phyloP scores from a whole-genome alignment of 2,329 filamentous ascomycete genomes.

The Diaporthe australafricana region DNA sequence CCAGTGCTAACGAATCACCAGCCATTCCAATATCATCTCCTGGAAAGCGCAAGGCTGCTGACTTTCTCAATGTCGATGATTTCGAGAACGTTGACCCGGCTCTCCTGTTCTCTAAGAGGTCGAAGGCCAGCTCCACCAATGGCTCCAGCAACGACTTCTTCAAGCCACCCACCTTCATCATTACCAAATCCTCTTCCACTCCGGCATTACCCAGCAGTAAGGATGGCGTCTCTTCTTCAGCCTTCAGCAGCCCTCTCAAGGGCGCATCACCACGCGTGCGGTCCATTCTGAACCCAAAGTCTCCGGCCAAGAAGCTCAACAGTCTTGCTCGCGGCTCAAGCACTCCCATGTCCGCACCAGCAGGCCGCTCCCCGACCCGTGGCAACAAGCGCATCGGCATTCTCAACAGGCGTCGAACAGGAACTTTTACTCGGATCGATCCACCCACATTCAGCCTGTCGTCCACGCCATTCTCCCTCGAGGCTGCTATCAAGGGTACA shows the following conservation, averaged over 20 bases:
- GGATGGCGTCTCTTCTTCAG: slow-evolving; percentile 44
- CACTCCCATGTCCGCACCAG: slow-evolving; percentile 71
- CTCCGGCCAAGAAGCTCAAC: slow-evolving; percentile 60
- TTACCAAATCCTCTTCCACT: slow-evolving; percentile 56
- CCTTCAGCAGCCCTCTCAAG: slow-evolving; percentile 45
- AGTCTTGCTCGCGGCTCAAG: slow-evolving; percentile 58
- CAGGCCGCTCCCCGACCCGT: slow-evolving; percentile 83
- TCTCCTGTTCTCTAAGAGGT: slow-evolving; percentile 66
- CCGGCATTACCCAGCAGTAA: slow-evolving; percentile 42
- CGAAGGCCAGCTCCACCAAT: slow-evolving; percentile 60
- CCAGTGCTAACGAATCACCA: slow-evolving; percentile 47
- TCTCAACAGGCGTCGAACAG: slow-evolving; percentile 74
- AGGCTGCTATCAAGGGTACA: slow-evolving; percentile 84
- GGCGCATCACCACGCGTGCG: slow-evolving; percentile 52
- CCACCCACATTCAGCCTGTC: slow-evolving; percentile 70
- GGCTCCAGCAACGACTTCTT: slow-evolving; percentile 56
- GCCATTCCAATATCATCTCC: slow-evolving; percentile 54
- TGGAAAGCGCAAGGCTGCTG: slow-evolving; percentile 68
- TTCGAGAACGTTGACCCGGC: slow-evolving; percentile 72
- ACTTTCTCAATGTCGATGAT: slow-evolving; percentile 63
- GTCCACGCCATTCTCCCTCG: slow-evolving; percentile 81
- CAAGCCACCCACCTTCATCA: slow-evolving; percentile 60
- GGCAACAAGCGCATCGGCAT: slow-evolving; percentile 74
- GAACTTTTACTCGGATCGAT: slow-evolving; percentile 77
- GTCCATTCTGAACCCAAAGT: slow-evolving; percentile 63